Evolutionary conservation across 768 basidiomycete species (phyloP), one percentile per base, ranked within the genome.

Genomic region (Mycena albidolilacea): DNA sequence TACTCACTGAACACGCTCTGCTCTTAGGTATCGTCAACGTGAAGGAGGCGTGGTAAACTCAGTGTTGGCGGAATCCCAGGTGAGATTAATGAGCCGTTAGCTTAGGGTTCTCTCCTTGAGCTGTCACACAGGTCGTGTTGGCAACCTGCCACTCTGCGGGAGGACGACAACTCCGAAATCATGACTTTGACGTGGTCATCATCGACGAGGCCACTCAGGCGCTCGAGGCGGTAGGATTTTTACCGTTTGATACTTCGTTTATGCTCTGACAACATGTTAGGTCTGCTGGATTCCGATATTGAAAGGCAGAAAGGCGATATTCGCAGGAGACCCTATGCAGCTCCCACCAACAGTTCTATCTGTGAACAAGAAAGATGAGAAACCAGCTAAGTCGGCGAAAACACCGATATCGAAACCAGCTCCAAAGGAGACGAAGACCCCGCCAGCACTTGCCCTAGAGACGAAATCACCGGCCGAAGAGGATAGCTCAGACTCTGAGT

Each of bases 131-230:
- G 93, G 87, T 99, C 50, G 95, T 99, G 0, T 82, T 99, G 12
- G 92, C 97, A 2, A 99, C 98, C 3, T 99, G 97, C 76, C 97
- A 99, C 84, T 94, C 96, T 14, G 90, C 97, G 7, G 98, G 97
- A 0, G 92, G 94, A 5, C 84, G 93, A 23, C 95, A 97, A 75
- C 82, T 99, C 8, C 87, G 89, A 54, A 90, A 92, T 71, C 87
- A 92, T 68, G 82, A 87, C 1, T 99, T 99, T 78, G 98, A 99
- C 79, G 93, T 97, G 0, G 90, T 97, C 12, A 93, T 99, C 58
- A 97, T 99, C 66, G 98, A 99, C 76, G 98, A 99, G 83, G 98
- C 98, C 0, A 98, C 98, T 0, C 98, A 99, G 81, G 97, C 97
- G 5, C 79, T 98, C 15, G 97, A 99, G 83, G 96, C 97, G 30